A percentile compares a stretch with the other conserved stretches of the same genome.
These are phyloP conservation scores for Schizosaccharomyces japonicus DNA, from an alignment of 805 yeast genomes.

Conservation along the genomic window DNA sequence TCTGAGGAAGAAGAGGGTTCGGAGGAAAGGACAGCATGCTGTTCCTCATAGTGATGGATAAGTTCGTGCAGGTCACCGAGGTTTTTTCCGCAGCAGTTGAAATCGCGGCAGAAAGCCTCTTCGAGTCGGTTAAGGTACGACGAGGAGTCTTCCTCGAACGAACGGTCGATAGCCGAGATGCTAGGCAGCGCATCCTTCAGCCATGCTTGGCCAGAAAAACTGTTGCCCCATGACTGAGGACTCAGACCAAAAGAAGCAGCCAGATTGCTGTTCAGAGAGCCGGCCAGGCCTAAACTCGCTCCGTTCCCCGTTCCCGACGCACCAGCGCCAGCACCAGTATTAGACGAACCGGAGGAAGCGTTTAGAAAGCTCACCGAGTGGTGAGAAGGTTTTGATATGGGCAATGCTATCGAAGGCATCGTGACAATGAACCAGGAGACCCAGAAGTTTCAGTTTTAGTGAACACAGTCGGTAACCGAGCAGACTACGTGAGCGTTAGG, in stretches of 20 bases:
- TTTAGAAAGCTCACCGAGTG: not conserved
- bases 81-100: constrained; percentile 81
- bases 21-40: constrained; percentile 46
- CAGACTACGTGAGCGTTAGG: no score
- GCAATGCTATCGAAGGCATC: not conserved
- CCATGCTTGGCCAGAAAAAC: constrained; percentile 1
- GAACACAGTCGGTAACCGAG: no score
- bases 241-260: not conserved
- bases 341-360: no score
- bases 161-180: not conserved
- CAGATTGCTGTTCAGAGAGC: not conserved
- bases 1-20: constrained; percentile 11
- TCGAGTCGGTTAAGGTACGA: not conserved
- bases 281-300: no score
- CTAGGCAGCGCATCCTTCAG: not conserved
- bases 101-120: constrained; percentile 67
- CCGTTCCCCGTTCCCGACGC: no score
- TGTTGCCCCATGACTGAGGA: not conserved
- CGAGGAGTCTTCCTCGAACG: not conserved
- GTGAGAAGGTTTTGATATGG: not conserved
- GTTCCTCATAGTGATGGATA: constrained; percentile 84
- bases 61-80: constrained; percentile 86
- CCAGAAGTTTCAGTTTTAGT: no score
- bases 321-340: no score
- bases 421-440: not conserved